A percentile compares a stretch with the other conserved stretches of the same genome.
These are phyloP conservation scores for Suhomyces emberorum DNA, from an alignment of 805 yeast species.

Conservation along the genomic window DNA sequence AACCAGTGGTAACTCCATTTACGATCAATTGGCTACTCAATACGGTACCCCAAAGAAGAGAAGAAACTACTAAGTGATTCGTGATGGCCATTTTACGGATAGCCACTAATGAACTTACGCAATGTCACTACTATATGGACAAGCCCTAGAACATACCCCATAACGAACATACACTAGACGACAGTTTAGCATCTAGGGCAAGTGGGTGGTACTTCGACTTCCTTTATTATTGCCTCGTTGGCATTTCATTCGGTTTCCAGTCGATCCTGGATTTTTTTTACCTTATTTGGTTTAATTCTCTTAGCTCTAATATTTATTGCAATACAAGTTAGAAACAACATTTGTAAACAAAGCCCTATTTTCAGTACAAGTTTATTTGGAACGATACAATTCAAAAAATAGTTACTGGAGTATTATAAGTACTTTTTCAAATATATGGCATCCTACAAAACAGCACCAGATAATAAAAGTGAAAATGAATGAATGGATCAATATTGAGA, in stretches of 20 bases:
- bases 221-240: not conserved
- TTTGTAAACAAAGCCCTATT: too few relatives aligned
- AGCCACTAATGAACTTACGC: not conserved
- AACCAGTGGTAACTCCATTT: constrained; percentile 6
- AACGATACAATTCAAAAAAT: too few relatives aligned
- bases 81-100: constrained; percentile 5
- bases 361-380: too few relatives aligned
- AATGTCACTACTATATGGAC: not conserved
- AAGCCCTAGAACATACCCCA: not conserved
- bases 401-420: too few relatives aligned
- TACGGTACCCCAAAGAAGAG: constrained; percentile 12
- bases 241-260: not conserved
- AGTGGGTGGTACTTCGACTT: not conserved
- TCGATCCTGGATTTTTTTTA: not conserved
- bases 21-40: constrained; percentile 10
- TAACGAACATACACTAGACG: too few relatives aligned
- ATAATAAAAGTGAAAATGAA: too few relatives aligned
- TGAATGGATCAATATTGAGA: too few relatives aligned
- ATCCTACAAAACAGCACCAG: too few relatives aligned
- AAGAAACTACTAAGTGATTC: constrained; percentile 14
- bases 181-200: too few relatives aligned
- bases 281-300: not conserved
- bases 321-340: not conserved
- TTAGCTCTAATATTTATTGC: not conserved
- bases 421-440: too few relatives aligned